Conservation (phyloP, 116 monocot genomes). For the Zostera marina region DNA sequence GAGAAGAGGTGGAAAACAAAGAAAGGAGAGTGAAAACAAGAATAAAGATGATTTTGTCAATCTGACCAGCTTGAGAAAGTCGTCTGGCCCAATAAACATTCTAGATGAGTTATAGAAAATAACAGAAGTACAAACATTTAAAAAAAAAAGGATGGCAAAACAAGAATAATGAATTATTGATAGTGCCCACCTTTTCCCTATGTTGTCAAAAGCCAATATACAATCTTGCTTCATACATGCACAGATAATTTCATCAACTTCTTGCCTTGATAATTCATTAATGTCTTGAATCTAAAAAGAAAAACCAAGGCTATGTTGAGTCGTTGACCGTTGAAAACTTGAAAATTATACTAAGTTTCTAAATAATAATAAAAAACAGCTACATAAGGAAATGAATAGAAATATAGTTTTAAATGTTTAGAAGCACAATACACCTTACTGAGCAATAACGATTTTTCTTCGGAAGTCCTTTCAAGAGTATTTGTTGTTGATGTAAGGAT, state of each 20-base stretch:
- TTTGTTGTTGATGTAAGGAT: slow-evolving; percentile 48
- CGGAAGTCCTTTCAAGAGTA: slow-evolving; percentile 52
- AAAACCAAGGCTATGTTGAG: not conserved
- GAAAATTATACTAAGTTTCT: not conserved
- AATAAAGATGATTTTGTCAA: too few species aligned
- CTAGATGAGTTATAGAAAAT: too few species aligned
- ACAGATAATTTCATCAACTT: slow-evolving; percentile 89
- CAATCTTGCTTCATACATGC: slow-evolving; percentile 40
- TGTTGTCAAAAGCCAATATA: slow-evolving; percentile 46
- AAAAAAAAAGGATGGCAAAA: not conserved
- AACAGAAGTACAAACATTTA: not conserved
- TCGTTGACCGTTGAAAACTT: too few species aligned
- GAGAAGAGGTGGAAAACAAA: too few species aligned
- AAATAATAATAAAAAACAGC: not conserved
- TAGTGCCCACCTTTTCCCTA: slow-evolving; percentile 49
- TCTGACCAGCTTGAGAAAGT: too few species aligned
- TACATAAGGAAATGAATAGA: not conserved
- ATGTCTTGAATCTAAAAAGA: slow-evolving; percentile 65
- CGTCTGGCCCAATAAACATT: too few species aligned
- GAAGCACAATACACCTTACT: slow-evolving; percentile 59
- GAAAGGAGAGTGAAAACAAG: too few species aligned
- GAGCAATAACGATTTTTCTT: slow-evolving; percentile 71
- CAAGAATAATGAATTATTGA: not conserved
- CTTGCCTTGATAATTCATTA: slow-evolving; percentile 91
- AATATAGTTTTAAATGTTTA: not conserved